Conservation (phyloP, 163 green algal species). For the Chlorella variabilis region DNA sequence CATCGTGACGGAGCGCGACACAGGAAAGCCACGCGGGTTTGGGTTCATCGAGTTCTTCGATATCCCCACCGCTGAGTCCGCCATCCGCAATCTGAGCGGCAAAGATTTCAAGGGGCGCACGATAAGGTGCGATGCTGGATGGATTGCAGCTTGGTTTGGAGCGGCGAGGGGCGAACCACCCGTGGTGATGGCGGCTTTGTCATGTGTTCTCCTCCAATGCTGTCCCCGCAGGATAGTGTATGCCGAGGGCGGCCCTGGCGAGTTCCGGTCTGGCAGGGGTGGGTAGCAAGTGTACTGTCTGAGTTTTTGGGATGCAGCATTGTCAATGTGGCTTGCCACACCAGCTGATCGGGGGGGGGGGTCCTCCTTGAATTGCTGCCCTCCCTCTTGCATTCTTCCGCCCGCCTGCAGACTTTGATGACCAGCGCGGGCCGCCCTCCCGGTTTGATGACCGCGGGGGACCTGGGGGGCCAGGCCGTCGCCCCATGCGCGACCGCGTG, state of each 20-base stretch:
- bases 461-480: not conserved
- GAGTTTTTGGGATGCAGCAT: not conserved
- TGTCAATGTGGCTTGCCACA: not conserved
- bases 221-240: conserved; percentile 79
- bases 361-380: not conserved
- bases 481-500: conserved; percentile 10
- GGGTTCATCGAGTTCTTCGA: conserved; percentile 96
- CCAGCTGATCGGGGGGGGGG: not conserved
- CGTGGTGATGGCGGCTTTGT: too few species aligned
- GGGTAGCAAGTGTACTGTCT: not conserved
- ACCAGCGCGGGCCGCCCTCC: conserved; percentile 16
- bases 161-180: not conserved
- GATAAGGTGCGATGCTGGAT: too few species aligned
- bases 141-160: too few species aligned
- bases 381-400: not conserved
- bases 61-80: conserved; percentile 84
- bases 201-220: too few species aligned
- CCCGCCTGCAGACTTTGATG: conserved; percentile 15
- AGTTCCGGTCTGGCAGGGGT: conserved; percentile 20
- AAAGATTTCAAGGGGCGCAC: conserved; percentile 81
- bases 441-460: conserved; percentile 4
- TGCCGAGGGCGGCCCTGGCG: conserved; percentile 72
- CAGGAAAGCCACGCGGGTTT: conserved; percentile 94
- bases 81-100: conserved; percentile 88
- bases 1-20: conserved; percentile 91